A percentile compares a stretch with the other conserved stretches of the same genome.
Conservation (phyloP, 2,329 filamentous ascomycete species). For the Penicillium sp. region DNA sequence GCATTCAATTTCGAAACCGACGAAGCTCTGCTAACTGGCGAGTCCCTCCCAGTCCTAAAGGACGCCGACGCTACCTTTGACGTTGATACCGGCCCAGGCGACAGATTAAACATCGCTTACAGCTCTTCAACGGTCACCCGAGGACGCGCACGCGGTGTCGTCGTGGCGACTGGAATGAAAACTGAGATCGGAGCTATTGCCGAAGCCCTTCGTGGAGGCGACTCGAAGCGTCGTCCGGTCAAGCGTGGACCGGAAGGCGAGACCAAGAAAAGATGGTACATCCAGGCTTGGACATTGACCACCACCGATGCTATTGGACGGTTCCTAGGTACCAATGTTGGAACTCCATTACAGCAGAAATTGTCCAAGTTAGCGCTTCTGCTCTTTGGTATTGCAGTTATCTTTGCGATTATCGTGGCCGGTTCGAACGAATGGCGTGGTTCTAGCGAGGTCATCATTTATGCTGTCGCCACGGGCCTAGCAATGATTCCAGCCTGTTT, state of each 20-base stretch:
- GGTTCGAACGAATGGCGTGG: constrained; percentile 58
- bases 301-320: constrained; percentile 56
- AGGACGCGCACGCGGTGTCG: constrained; percentile 57
- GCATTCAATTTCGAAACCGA: constrained; percentile 74
- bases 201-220: constrained; percentile 57
- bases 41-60: constrained; percentile 59
- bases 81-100: constrained; percentile 54
- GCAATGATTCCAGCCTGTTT: constrained; percentile 62
- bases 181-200: constrained; percentile 66
- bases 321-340: constrained; percentile 65
- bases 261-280: constrained; percentile 53
- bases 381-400: constrained; percentile 62
- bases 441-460: constrained; percentile 60
- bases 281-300: constrained; percentile 52
- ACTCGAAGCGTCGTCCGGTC: constrained; percentile 50
- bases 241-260: constrained; percentile 51
- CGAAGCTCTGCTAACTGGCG: constrained; percentile 60
- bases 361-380: constrained; percentile 64
- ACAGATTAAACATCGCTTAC: constrained; percentile 60
- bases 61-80: constrained; percentile 46
- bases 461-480: constrained; percentile 57
- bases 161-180: constrained; percentile 59
- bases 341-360: constrained; percentile 66
- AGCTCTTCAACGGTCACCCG: constrained; percentile 61
- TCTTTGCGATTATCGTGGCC: constrained; percentile 67